A percentile compares a stretch with the other conserved stretches of the same genome.
phyloP scores from a whole-genome alignment of 2,329 filamentous ascomycete genomes.

The Apiospora sp. region DNA sequence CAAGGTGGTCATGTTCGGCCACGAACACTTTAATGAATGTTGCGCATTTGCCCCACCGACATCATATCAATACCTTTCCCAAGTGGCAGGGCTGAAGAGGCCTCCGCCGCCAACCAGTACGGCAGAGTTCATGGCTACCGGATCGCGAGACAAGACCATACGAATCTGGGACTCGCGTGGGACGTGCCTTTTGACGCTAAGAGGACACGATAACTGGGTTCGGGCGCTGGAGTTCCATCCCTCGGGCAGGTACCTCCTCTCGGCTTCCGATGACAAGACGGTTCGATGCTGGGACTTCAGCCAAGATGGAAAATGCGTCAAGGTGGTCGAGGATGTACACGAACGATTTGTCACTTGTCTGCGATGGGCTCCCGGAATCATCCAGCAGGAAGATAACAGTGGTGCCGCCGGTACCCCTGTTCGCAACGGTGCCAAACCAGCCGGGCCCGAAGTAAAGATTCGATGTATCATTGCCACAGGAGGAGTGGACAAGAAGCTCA shows the following conservation, averaged over 20 bases:
- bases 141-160: constrained; percentile 89
- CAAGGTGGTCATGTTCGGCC: constrained; percentile 82
- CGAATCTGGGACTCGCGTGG: constrained; percentile 88
- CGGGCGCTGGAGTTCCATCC: constrained; percentile 88
- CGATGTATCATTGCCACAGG: constrained; percentile 88
- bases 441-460: constrained; percentile 67
- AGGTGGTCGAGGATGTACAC: constrained; percentile 79
- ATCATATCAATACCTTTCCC: constrained; percentile 78
- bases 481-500: constrained; percentile 81
- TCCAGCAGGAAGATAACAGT: constrained; percentile 63
- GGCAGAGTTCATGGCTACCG: constrained; percentile 90
- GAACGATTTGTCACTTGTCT: constrained; percentile 87
- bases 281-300: constrained; percentile 92
- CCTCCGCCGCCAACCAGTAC: constrained; percentile 75
- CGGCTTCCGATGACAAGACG: constrained; percentile 88
- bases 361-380: constrained; percentile 82
- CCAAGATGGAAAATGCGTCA: constrained; percentile 91
- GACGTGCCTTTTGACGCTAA: constrained; percentile 81
- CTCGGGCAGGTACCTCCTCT: constrained; percentile 88
- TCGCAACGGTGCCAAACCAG: constrained; percentile 56
- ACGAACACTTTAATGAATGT: constrained; percentile 88
- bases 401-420: constrained; percentile 48
- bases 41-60: constrained; percentile 84
- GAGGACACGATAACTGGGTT: constrained; percentile 95
- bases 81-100: constrained; percentile 84